Base-by-base conservation (phyloP, 805 yeast species). In the Starmerella kuoi region DNA sequence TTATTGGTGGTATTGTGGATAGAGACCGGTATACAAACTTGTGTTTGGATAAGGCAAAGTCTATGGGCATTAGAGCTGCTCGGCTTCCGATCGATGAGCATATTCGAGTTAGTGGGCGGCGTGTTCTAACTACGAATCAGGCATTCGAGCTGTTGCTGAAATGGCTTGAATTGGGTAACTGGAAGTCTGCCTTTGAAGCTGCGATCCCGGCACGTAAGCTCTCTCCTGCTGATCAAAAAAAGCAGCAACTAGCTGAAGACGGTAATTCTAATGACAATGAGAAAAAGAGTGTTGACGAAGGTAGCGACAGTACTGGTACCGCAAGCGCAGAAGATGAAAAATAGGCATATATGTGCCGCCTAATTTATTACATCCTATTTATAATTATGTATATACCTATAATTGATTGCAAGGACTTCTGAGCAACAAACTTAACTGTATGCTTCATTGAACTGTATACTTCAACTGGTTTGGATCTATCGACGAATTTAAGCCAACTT, bases 1-100 rank as follows among this genome's bases (percentile, higher is more conserved):
- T 88, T 33, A 76, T 88, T 38, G 98, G 98, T 8, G 98, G 97
- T 0, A 88, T 88, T 43, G 97, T 88, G 2, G 98, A 88, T 60
- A 88, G 88, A 60, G 93, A 93, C 46, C 72, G 97, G 53, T 79
- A 86, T 63, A 83, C 84, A 61, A 67, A 69, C 48, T 61, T 88
- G 26, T 88, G 98, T 59, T 68, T 74, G 37, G 70, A 80, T 49
- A 91, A 87, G 60, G 97, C 97, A 1, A 70, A 76, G 50, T 63
- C 68, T 44, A 61, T 82, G 51, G 85, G 87, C 0, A 67, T 88
- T 17, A 59, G 67, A 32, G 82, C 91, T 2, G 87, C 77, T 20
- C 72, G 83, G 55, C 68, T 88, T 39, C 98, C 98, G 4, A 84
- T 88, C 42, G 93, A 78, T 42, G 84, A 85, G 60, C 84, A 68